Base-by-base conservation (phyloP, 768 basidiomycete genomes). In the Glaciozyma martinii region DNA sequence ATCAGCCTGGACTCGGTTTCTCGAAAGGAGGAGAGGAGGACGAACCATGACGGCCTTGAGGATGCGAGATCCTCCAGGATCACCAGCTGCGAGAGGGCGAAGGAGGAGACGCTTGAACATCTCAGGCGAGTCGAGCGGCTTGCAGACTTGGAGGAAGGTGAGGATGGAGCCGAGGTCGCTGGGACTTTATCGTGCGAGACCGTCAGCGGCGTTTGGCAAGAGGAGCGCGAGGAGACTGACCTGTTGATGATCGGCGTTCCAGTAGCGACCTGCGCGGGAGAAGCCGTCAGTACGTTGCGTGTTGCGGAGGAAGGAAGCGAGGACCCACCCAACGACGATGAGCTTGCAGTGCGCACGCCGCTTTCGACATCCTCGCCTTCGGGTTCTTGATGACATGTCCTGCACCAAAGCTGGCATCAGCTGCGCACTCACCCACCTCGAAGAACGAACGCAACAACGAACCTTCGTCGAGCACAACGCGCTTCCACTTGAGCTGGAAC, bases 171-270 rank as follows among this genome's bases (percentile, higher is more conserved):
- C 33, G 33, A 33, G 33, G 33, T 33, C 33, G 33, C 33, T 33
- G 5, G 33, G 33, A 23, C 23, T 50, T 13, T 27, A 4, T 12
- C 5, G 25, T 27, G 10, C 25, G 4, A n/a, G 7, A n/a, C 16
- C n/a, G 46, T 25, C 25, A 50, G 25, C 25, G 25, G n/a, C 6
- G 1, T 7, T 1, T 2, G 47, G 21, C 2, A 21, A n/a, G 23
- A 21, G 47, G 33, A 33, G 33, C 33, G 33, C 10, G 33, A 33
- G 33, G 33, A 33, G 33, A 33, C 33, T 33, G 6, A 33, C 33
- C 25, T 25, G 49, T 50, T 50, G 49, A 50, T 50, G 49, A 50
- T 50, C 25, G 49, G 49, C n/a, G 49, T 50, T 50, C 49, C 29
- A 23, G 25, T 27, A 9, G 25, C 6, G 25, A 33, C 33, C 33